Evolutionary conservation across 2,329 filamentous ascomycete species (phyloP).

Genomic region (Penicillium sp.): DNA sequence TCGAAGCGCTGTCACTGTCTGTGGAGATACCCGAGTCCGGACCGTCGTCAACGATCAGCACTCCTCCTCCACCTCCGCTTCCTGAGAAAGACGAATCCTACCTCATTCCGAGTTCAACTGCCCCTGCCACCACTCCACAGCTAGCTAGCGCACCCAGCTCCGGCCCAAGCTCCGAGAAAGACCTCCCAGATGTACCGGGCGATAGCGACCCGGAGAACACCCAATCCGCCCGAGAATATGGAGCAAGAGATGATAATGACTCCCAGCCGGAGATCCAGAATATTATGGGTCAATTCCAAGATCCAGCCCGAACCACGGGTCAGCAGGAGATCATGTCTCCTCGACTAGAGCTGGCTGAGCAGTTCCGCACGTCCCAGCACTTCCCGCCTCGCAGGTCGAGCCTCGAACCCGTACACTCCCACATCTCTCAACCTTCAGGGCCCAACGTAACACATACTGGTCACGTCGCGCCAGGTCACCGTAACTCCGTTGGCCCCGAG

Average conservation of each 20-base stretch:
- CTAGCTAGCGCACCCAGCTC: constrained; percentile 42
- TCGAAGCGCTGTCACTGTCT: constrained; percentile 37
- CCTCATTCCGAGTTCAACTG: constrained; percentile 52
- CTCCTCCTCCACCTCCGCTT: constrained; percentile 46
- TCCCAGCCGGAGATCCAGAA: constrained; percentile 88
- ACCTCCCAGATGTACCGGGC: constrained; percentile 39
- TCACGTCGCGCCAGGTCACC: constrained; percentile 27
- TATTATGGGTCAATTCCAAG: constrained; percentile 95
- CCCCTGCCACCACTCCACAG: constrained; percentile 41
- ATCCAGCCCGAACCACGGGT: constrained; percentile 68
- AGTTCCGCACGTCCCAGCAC: constrained; percentile 66
- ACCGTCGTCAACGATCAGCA: constrained; percentile 17
- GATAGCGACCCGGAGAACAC: constrained; percentile 43
- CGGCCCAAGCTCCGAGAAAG: constrained; percentile 39
- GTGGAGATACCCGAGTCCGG: constrained; percentile 19
- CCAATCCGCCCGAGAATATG: constrained; percentile 57
- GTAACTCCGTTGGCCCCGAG: constrained; percentile 27
- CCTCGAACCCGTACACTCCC: constrained; percentile 66
- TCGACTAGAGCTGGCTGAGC: constrained; percentile 77
- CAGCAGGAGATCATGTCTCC: constrained; percentile 92
- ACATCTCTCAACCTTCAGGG: constrained; percentile 32
- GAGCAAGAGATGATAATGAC: constrained; percentile 63
- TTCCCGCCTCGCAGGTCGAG: constrained; percentile 86
- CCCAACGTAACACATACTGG: not conserved
- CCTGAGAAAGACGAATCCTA: constrained; percentile 56